Evolutionary conservation across 306 rosid species (phyloP).

Genomic region (Castanea crenata): DNA sequence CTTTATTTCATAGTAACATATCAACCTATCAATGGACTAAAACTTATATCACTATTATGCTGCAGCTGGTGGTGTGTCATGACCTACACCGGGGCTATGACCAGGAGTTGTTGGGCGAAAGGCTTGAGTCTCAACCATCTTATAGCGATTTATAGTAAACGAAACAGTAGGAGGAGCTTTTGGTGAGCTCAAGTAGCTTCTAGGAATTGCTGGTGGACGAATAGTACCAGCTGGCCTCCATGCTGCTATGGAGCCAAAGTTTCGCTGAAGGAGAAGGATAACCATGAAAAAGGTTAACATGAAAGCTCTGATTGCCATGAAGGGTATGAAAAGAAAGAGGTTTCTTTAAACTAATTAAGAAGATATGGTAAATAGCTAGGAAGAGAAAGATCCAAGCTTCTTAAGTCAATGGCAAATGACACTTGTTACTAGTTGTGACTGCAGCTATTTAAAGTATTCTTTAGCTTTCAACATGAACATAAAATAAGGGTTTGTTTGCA

Average conservation of each 20-base stretch:
- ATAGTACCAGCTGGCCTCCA: constrained; percentile 40
- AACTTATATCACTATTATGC: constrained; percentile 20
- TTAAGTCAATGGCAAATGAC: not conserved
- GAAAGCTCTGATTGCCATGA: constrained; percentile 37
- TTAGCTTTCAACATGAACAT: constrained; percentile 29
- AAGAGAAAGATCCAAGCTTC: constrained; percentile 7
- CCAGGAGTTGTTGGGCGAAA: constrained; percentile 61
- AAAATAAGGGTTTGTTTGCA: constrained; percentile 42
- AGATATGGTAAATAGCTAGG: not conserved
- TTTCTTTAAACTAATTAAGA: not conserved
- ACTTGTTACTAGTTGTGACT: not conserved
- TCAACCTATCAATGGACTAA: not conserved
- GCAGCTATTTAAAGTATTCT: constrained; percentile 5
- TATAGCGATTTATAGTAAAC: constrained; percentile 40
- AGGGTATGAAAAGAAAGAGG: not conserved
- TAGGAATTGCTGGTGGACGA: constrained; percentile 33
- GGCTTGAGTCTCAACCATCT: constrained; percentile 38
- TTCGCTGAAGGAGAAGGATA: constrained; percentile 32
- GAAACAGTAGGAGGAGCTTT: constrained; percentile 36
- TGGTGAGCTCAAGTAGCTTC: constrained; percentile 25
- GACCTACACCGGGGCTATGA: constrained; percentile 68
- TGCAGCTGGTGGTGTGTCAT: constrained; percentile 27
- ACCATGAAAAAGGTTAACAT: constrained; percentile 17
- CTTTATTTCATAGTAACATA: not conserved
- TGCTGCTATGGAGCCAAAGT: constrained; percentile 26